Base-by-base conservation (phyloP, 2,329 filamentous ascomycete species). In the Capronia epimyces region DNA sequence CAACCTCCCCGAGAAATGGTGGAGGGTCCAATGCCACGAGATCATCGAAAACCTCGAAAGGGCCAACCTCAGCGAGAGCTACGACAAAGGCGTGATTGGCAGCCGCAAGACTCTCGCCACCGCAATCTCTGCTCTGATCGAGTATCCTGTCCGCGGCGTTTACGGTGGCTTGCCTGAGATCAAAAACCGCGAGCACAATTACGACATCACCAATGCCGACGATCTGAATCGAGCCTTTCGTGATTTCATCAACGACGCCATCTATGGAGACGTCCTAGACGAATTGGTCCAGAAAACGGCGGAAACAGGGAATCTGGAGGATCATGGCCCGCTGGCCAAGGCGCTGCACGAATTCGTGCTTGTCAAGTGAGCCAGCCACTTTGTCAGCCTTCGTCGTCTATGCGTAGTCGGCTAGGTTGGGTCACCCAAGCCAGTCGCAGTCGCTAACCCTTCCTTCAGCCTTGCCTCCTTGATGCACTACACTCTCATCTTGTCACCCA, bases 41-140 rank as follows among this genome's bases (percentile, higher is more conserved):
- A 66, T 88, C 13, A 71, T 87, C 60, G 69, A 72, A 60, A 75
- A 80, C 61, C 71, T 91, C 47, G 82, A 77, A 7, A 76, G 82
- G 25, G 84, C 81, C 1, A 81, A 87, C 44, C 71, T 91, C 25
- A 89, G 84, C 1, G 87, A 91, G 66, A 89, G 84, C 64, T 91
- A 89, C 62, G 87, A 91, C 65, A 89, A 89, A 67, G 86, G 84
- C 12, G 75, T 81, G 0, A 69, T 91, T 58, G 87, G 87, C 0
- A 82, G 83, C 52, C 75, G 87, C 45, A 89, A 89, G 69, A 86
- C 84, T 16, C 69, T 91, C 43, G 80, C 86, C 0, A 88, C 87
- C 5, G 86, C 83, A 0, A 76, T 82, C 8, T 84, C 84, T 29
- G 79, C 81, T 5, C 67, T 90, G 50, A 74, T 87, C 47, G 87